Percentiles rank a stretch among this genome's conserved stretches.
Conservation (phyloP, 1,284 basidiomycete genomes). For the Tremellales sp. region DNA sequence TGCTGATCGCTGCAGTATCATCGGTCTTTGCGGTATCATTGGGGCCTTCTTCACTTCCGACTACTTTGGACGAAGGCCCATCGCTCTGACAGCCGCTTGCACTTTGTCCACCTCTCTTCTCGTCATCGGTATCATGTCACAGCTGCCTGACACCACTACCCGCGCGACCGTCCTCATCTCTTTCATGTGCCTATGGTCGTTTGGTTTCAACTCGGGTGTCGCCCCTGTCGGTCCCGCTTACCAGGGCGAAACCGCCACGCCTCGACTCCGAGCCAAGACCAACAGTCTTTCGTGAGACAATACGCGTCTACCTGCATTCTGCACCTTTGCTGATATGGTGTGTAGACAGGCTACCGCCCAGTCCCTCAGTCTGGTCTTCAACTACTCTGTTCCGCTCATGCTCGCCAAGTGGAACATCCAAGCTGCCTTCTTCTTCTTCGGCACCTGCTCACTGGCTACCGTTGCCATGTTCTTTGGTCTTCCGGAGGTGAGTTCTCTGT, state of each 20-base stretch:
- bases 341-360: neutral
- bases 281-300: slow-evolving; percentile 10
- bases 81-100: neutral
- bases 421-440: slow-evolving; percentile 22
- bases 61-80: slow-evolving; percentile 9
- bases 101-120: neutral
- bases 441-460: slow-evolving; percentile 8
- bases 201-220: slow-evolving; percentile 5
- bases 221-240: slow-evolving; percentile 4
- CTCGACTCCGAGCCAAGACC: slow-evolving; percentile 14
- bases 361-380: slow-evolving; percentile 18
- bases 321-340: neutral
- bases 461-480: slow-evolving; percentile 23
- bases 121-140: neutral
- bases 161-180: slow-evolving; percentile 3
- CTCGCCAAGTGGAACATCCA: slow-evolving; percentile 23
- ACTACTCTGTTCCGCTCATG: slow-evolving; percentile 27
- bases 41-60: slow-evolving; percentile 7
- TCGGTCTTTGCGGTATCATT: slow-evolving; percentile 1
- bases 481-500: slow-evolving; percentile 9
- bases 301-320: too few relatives aligned
- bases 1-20: neutral
- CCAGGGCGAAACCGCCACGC: slow-evolving; percentile 14
- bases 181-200: slow-evolving; percentile 16
- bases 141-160: neutral